Conservation (phyloP, 2,329 filamentous ascomycete species). For the Aureobasidium namibiae region DNA sequence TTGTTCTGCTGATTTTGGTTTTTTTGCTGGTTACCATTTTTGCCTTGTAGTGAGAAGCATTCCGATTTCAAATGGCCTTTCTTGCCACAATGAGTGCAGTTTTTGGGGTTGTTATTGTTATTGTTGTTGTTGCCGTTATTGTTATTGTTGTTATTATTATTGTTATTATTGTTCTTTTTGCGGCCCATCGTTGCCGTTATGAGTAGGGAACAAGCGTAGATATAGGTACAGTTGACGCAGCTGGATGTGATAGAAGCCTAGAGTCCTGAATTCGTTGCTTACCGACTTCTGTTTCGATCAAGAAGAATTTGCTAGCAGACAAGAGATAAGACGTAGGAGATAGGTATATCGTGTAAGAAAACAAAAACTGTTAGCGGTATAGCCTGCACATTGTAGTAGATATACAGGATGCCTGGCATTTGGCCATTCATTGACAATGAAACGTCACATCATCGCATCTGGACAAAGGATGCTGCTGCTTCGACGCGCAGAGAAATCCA, state of each 20-base stretch:
- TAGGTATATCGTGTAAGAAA: background rate
- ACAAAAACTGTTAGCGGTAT: background rate
- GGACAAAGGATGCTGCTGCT: background rate
- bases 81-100: too few relatives aligned
- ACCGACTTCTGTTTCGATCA: background rate
- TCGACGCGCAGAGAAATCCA: background rate
- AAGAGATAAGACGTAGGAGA: background rate
- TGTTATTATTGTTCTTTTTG: background rate
- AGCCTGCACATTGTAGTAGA: background rate
- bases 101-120: background rate
- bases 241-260: background rate
- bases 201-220: background rate
- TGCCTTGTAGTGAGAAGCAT: too few relatives aligned
- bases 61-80: too few relatives aligned
- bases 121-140: background rate
- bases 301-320: conserved; percentile 8
- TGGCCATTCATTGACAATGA: background rate
- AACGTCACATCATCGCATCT: background rate
- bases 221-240: background rate
- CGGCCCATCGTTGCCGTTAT: background rate
- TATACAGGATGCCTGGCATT: background rate
- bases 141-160: background rate
- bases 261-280: background rate
- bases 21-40: too few relatives aligned
- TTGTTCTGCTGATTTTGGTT: too few relatives aligned